Evolutionary conservation across 176 grass and related monocot genomes (phyloP).

Genomic region (Triticum timopheevii): DNA sequence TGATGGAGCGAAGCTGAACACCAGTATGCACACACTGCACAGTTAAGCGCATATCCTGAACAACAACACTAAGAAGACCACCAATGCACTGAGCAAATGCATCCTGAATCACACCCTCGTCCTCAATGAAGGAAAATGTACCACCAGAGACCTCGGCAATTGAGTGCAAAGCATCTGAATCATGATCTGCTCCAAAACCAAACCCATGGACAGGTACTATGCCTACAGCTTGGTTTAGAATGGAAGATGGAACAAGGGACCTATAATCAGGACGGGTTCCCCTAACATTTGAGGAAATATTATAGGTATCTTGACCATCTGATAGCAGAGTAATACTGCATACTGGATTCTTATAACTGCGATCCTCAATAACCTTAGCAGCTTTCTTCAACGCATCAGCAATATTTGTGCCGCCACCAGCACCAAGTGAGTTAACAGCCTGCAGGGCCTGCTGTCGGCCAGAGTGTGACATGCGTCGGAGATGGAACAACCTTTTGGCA

Average conservation of each 20-base stretch:
- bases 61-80: slow-evolving; percentile 89
- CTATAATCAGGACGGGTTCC: slow-evolving; percentile 52
- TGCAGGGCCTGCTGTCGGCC: slow-evolving; percentile 70
- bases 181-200: slow-evolving; percentile 89
- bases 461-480: slow-evolving; percentile 77
- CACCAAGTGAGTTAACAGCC: slow-evolving; percentile 84
- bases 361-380: slow-evolving; percentile 81
- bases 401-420: slow-evolving; percentile 94
- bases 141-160: slow-evolving; percentile 88
- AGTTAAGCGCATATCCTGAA: slow-evolving; percentile 67
- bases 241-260: slow-evolving; percentile 70
- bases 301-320: slow-evolving; percentile 96
- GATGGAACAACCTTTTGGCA: slow-evolving; percentile 72
- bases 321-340: slow-evolving; percentile 93
- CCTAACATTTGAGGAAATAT: slow-evolving; percentile 65
- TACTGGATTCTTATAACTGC: slow-evolving; percentile 77
- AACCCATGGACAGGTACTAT: slow-evolving; percentile 78
- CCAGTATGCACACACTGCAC: slow-evolving; percentile 63
- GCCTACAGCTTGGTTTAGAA: slow-evolving; percentile 37
- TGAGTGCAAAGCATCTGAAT: slow-evolving; percentile 75
- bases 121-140: slow-evolving; percentile 96
- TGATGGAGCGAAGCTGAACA: slow-evolving; percentile 64
- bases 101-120: slow-evolving; percentile 90
- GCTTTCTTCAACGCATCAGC: slow-evolving; percentile 80
- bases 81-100: slow-evolving; percentile 99